phyloP scores from a whole-genome alignment of 192 early-diverging fungal species.

The Globomyces pollinis-pini region DNA sequence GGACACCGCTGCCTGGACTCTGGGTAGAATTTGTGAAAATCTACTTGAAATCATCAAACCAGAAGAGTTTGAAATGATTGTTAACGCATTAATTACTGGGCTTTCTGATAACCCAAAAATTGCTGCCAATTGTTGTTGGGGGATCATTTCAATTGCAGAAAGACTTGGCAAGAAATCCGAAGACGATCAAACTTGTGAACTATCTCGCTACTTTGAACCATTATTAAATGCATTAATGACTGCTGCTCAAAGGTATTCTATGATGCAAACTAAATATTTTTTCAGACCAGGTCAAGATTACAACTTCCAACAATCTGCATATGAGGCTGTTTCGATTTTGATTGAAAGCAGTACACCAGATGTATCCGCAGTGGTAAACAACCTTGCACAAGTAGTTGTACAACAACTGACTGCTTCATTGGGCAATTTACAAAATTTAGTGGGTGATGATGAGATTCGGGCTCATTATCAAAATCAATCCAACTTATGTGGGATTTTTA shows the following conservation, averaged over 20 bases:
- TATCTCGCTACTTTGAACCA: conserved; percentile 82
- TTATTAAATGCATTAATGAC: conserved; percentile 59
- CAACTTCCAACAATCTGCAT: conserved; percentile 84
- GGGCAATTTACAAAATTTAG: conserved; percentile 54
- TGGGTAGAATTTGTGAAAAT: conserved; percentile 88
- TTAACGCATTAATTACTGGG: conserved; percentile 66
- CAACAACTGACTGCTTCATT: conserved; percentile 75
- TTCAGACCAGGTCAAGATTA: conserved; percentile 62
- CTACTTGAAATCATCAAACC: conserved; percentile 31
- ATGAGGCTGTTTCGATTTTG: conserved; percentile 86
- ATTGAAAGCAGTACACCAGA: conserved; percentile 58
- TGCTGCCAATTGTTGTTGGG: conserved; percentile 92
- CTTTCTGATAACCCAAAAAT: conserved; percentile 82
- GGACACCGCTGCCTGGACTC: conserved; percentile 97
- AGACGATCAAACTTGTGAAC: conserved; percentile 53
- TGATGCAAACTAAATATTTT: too few species aligned
- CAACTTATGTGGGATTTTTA: conserved; percentile 85
- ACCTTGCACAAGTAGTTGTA: conserved; percentile 66
- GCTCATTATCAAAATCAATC: conserved; percentile 81
- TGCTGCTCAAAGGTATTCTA: conserved; percentile 32
- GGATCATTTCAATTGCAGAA: conserved; percentile 88
- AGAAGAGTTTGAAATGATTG: conserved; percentile 26
- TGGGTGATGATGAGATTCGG: conserved; percentile 75
- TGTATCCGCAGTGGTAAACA: conserved; percentile 64
- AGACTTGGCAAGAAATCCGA: conserved; percentile 53